Evolutionary conservation across 164 flowering plant species (phyloP), one percentile per base, ranked within the genome.

Genomic region (Vitis cinerea): DNA sequence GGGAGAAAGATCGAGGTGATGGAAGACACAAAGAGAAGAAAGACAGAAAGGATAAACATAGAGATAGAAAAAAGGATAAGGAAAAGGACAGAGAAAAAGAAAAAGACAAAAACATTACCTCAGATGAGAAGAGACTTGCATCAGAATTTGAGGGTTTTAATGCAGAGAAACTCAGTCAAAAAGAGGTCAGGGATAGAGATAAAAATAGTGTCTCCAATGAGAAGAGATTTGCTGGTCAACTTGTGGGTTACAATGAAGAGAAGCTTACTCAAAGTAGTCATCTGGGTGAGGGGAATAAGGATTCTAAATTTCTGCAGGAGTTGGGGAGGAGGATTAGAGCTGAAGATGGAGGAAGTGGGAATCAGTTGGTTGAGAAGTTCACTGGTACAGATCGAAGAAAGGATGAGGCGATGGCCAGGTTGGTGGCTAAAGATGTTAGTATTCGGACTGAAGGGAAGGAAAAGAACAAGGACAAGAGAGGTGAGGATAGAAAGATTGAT

Each of bases 31-130:
- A 58, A 68, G 94, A 89, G 51, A 87, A 88, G 85, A 88, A 86
- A 72, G 88, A 87, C 54, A 81, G 77, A 61, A 87, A 88, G 79
- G 91, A 87, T 57, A 89, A 83, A 57, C 83, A 80, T 72, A 83
- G 73, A 65, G 92, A 86, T 66, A 87, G 82, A 72, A 81, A 83
- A 82, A 86, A 85, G 70, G 87, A 89, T 54, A 83, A 74, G 84
- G 84, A 77, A 50, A 86, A 66, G 60, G 85, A 80, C 57, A 85
- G 73, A 76, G 85, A 82, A 37, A 85, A 72, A 55, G 86, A 81
- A 13, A 83, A 74, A 73, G 72, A 78, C 9, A 78, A 77, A 67
- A 67, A 17, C 59, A 65, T 69, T 61, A 37, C 44, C 27, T 72
- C 76, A 10, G 90, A 71, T 59, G 88, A 81, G 74, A 76, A 74